These are phyloP conservation scores for Myrmaecium sp. DNA, from an alignment of 2,329 filamentous ascomycete species.

Conservation along the genomic window DNA sequence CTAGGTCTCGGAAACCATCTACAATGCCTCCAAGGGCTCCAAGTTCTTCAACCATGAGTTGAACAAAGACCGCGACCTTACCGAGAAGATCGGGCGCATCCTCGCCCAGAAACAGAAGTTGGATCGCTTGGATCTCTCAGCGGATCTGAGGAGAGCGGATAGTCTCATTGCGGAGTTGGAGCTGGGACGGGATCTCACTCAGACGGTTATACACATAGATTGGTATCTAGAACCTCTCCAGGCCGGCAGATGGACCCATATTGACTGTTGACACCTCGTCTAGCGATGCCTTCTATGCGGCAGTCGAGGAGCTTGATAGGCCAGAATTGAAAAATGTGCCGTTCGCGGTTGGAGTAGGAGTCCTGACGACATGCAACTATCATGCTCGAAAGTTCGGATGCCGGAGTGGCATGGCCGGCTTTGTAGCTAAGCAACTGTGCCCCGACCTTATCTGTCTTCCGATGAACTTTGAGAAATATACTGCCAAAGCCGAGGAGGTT, in stretches of 20 bases:
- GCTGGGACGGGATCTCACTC: conserved; percentile 58
- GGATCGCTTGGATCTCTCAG: conserved; percentile 56
- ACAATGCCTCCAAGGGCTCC: conserved; percentile 88
- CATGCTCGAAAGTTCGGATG: conserved; percentile 78
- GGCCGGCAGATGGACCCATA: too few relatives aligned
- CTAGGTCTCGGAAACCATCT: conserved; percentile 86
- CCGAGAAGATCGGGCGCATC: conserved; percentile 70
- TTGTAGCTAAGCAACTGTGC: conserved; percentile 88
- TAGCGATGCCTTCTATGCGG: conserved; percentile 94
- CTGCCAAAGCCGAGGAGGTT: conserved; percentile 74
- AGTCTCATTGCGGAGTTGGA: conserved; percentile 70
- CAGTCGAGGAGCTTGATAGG: conserved; percentile 59
- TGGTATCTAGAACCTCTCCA: too few relatives aligned
- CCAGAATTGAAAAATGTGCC: conserved; percentile 75
- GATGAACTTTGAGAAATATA: conserved; percentile 82
- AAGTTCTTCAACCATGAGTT: conserved; percentile 94
- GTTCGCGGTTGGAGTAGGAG: conserved; percentile 72
- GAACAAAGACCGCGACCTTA: conserved; percentile 61
- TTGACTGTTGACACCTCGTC: too few relatives aligned
- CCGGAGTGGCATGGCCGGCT: conserved; percentile 87
- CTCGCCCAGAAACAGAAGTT: conserved; percentile 57
- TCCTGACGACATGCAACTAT: conserved; percentile 68
- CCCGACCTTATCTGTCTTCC: conserved; percentile 69
- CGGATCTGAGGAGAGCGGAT: conserved; percentile 61
- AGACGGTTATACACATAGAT: conserved; percentile 79